These are phyloP conservation scores for Chloranthus sessilifolius DNA, from an alignment of 164 flowering plant species.

Conservation along the genomic window DNA sequence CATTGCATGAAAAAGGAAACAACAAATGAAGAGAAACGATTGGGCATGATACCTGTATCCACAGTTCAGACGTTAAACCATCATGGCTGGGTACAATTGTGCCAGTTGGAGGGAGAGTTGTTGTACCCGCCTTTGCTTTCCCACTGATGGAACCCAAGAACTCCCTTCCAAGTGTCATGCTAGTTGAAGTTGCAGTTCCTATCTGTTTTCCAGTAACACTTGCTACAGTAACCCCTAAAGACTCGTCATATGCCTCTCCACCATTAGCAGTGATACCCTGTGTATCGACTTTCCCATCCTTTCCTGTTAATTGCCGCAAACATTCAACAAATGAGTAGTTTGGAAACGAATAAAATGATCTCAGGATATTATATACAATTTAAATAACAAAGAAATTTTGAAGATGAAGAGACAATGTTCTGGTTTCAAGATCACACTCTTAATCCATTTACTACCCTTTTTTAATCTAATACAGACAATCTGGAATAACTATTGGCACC, in stretches of 20 bases:
- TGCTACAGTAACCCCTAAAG: conserved; percentile 19
- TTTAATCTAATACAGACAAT: too few species aligned
- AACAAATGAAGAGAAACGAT: too few species aligned
- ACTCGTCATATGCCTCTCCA: conserved; percentile 27
- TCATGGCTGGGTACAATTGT: conserved; percentile 32
- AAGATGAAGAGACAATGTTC: too few species aligned
- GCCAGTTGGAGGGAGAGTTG: conserved; percentile 25
- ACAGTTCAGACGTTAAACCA: conserved; percentile 38
- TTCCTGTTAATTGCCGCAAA: conserved; percentile 24
- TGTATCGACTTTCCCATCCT: conserved; percentile 30
- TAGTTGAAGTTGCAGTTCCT: conserved; percentile 30
- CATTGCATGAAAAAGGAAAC: too few species aligned
- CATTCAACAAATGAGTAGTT: neutral
- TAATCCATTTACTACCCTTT: too few species aligned
- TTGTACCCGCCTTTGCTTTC: conserved; percentile 28
- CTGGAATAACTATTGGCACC: too few species aligned
- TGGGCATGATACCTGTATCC: conserved; percentile 72
- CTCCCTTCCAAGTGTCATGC: conserved; percentile 39
- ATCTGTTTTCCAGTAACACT: conserved; percentile 24
- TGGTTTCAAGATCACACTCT: too few species aligned
- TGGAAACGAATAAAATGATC: too few species aligned
- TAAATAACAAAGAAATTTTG: too few species aligned
- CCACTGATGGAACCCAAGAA: conserved; percentile 26
- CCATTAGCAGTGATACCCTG: conserved; percentile 11
- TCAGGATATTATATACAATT: too few species aligned